Base-by-base conservation (phyloP, 805 yeast genomes). In the Candida lessepsii region DNA sequence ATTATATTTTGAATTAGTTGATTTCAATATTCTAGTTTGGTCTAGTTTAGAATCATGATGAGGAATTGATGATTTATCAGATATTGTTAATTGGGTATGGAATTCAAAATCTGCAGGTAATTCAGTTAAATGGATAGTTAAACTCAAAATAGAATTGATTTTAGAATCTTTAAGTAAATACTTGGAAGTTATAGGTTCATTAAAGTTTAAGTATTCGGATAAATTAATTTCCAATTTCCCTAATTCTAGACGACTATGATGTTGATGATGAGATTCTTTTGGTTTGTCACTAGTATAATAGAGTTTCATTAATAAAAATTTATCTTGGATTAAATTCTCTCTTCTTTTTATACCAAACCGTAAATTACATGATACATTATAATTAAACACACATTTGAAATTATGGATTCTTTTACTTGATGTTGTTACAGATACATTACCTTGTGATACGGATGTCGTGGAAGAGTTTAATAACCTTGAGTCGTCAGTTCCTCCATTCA, bases 81-180 rank as follows among this genome's bases (percentile, higher is more conserved):
- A 50, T 6, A 68, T 58, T 30, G 60, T 67, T 26, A 69, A 54
- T 40, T 60, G 71, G 2, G 75, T 69, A 45, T 65, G 72, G 54
- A 69, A 69, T 29, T 67, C 73, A 29, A 51, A 53, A 43, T 64
- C 54, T 3, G 61, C 41, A 3, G 73, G 65, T 15, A 67, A 56
- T 42, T 68, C 72, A 29, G 66, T 70, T 49, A 85, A 59, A 4
- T 68, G 66, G n/a, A 86, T 64, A 1, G 81, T 71, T 29, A 87
- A 45, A 44, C 75, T 81, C 28, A 84, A 60, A n/a, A 87, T 83
- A 2, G 95, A 82, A 58, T 91, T 91, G 14, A 91, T 79, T 49
- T 87, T 86, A 1, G 95, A 83, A 19, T 86, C 75, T 51, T 82
- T 82, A 26, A 91, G 66, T 31, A 91, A 63, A 51, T 84, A 88